Evolutionary conservation across 495 filamentous ascomycete genomes (phyloP), one percentile per base, ranked within the genome.

Genomic region (Neurospora discreta): DNA sequence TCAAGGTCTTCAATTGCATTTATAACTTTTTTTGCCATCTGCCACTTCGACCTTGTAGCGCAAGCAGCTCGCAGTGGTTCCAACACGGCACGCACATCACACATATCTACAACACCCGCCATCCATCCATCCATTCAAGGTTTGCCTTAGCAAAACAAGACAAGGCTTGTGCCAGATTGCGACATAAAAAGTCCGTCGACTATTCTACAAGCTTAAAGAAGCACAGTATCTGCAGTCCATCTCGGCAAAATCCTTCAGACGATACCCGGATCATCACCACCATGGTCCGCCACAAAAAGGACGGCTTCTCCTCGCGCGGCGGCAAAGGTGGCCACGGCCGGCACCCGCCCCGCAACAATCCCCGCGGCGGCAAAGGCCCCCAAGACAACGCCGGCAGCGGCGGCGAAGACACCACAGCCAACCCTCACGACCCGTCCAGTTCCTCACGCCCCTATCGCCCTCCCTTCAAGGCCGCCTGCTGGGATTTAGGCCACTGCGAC

Each of bases 401-500:
- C 39, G 78, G 76, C 44, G 82, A 83, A 75, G 52, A 73, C 36
- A 69, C 38, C 43, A 60, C 52, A 7, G 52, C 52, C 52, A 60
- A 60, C 52, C 52, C 52, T 16, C 65, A 65, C 52, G 39, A 39
- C 23, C 38, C 72, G 75, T 41, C 75, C 82, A 69, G 80, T 82
- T 39, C 83, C 74, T 80, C 71, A 77, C 82, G 43, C 83, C 84
- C 71, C 91, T 65, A 72, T 30, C 70, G 73, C 44, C 79, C 92
- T 39, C 79, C 88, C 16, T 97, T 92, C 87, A 93, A 92, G 84
- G 96, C 95, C 65, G 95, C 95, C 42, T 97, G 95, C 78, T 99
- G 95, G 95, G 95, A 99, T 80, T 84, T 99, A 42, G 93, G 93
- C 68, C 95, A 99, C 80, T 99, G 95, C 83, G 95, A 99, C 80